phyloP scores from a whole-genome alignment of 805 yeast species.

The Nadsonia fulvescens region DNA sequence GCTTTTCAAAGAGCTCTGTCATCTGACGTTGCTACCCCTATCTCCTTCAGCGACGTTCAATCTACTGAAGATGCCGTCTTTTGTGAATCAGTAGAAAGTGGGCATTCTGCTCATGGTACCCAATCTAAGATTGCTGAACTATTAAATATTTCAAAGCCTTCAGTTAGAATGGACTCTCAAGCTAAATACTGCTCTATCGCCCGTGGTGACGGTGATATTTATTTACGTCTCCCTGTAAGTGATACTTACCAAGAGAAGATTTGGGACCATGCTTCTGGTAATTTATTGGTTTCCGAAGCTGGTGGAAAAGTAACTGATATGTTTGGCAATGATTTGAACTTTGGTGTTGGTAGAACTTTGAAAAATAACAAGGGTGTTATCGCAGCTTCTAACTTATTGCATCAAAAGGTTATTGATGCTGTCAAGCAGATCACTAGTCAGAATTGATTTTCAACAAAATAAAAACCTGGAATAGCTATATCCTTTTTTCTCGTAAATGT shows the following conservation, averaged over 20 bases:
- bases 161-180: slow-evolving; percentile 80
- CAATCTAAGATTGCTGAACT: slow-evolving; percentile 55
- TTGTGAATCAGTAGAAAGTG: slow-evolving; percentile 88
- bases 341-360: slow-evolving; percentile 71
- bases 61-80: slow-evolving; percentile 38
- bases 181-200: slow-evolving; percentile 88
- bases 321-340: slow-evolving; percentile 54
- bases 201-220: slow-evolving; percentile 82
- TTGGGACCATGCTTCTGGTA: slow-evolving; percentile 99
- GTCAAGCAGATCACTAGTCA: slow-evolving; percentile 24
- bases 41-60: slow-evolving; percentile 33
- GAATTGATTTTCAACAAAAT: too few species aligned
- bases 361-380: slow-evolving; percentile 72
- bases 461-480: too few species aligned
- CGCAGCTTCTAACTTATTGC: slow-evolving; percentile 45
- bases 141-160: slow-evolving; percentile 38
- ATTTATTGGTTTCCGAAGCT: slow-evolving; percentile 67
- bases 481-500: too few species aligned
- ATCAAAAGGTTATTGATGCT: slow-evolving; percentile 30
- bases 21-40: slow-evolving; percentile 20
- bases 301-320: slow-evolving; percentile 87
- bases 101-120: slow-evolving; percentile 81
- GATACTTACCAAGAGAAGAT: slow-evolving; percentile 74
- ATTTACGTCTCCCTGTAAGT: slow-evolving; percentile 70
- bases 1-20: slow-evolving; percentile 34